Base-by-base conservation (phyloP, 106 monocot species). In the Phalaenopsis equestris region DNA sequence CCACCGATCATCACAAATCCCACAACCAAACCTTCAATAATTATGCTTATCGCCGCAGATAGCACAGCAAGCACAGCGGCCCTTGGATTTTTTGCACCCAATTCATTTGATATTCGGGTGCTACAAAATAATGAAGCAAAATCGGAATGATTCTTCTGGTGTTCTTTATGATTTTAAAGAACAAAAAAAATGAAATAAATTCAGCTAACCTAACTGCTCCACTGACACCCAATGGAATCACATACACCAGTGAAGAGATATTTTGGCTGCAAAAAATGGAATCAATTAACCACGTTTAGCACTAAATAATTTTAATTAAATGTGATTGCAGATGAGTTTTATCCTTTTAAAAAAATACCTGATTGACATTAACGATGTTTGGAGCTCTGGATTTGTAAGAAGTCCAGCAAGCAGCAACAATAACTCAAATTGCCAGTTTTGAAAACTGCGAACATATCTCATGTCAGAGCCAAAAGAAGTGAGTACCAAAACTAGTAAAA, bases 91-190 rank as follows among this genome's bases (percentile, higher is more conserved):
- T 82, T 79, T 4, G 85, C 81, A 17, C 88, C 88, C 1, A 88
- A 74, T 79, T 88, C 85, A 79, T 88, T 88, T 2, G 88, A 88
- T 16, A 83, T 80, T 11, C 85, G 77, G 24, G 80, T 85, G 45
- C 88, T 88, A 43, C 42, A 37, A 14, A 38, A 37, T 70, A 2
- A 14, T 39, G 38, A 3, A 70, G 12, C 37, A 11, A 15, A 3
- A 70, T 67, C 2, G 5, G 43, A 45, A 45, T 3, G 6, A 6
- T 45, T 45, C 0, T 52, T 1, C 10, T 12, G 10, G 14, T 52
- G 12, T 52, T 30, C 38, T 15, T 70, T 70, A 39, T 12, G 4
- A 8, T 61, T 61, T 61, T 5, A 39, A 38, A 38, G 30, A 19
- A 2, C 3, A n/a, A 17, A 24, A 30, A 72, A 72, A 72, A 72